Base-by-base conservation (phyloP, 257 asterid genomes). In the Rhazya stricta region DNA sequence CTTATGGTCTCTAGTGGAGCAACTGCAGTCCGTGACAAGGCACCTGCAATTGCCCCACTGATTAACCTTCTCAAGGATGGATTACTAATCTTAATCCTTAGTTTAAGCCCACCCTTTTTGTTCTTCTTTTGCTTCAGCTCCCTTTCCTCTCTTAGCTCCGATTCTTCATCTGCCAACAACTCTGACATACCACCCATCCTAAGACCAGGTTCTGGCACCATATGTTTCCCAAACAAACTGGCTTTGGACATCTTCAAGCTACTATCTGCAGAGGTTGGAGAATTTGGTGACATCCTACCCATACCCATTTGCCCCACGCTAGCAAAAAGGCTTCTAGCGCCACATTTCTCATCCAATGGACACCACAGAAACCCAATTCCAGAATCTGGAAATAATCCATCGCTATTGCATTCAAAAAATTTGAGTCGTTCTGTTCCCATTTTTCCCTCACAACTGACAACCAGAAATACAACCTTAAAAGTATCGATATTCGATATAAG, bases 31-130 rank as follows among this genome's bases (percentile, higher is more conserved):
- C 86, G 79, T 0, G 90, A 84, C 7, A 84, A 74, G 18, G 86
- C 90, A 37, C 88, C 90, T 0, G 88, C 88, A 54, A 86, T 86
- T 25, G 84, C 88, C 37, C 90, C 90, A 71, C 90, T 81, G n/a
- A 86, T 76, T 80, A 86, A 68, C 81, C 83, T 84, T 76, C 90
- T 86, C 68, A 86, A 43, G 1, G 86, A 86, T 4, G 84, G 78
- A 77, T 84, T 86, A 70, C 72, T 71, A 54, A 86, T 72, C 77
- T 84, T 86, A 71, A 86, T 23, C 70, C 46, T 84, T 4, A 86
- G 66, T 50, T 65, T 76, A 69, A 74, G 66, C 32, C 86, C 88
- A 67, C 79, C 73, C 66, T 62, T 87, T 58, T 74, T 81, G 48
- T 60, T 76, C 51, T 73, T 76, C 69, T 45, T 74, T 34, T 78